A percentile compares a stretch with the other conserved stretches of the same genome.
Conservation (phyloP, 768 basidiomycete genomes). For the Leccinum subgranulosum region DNA sequence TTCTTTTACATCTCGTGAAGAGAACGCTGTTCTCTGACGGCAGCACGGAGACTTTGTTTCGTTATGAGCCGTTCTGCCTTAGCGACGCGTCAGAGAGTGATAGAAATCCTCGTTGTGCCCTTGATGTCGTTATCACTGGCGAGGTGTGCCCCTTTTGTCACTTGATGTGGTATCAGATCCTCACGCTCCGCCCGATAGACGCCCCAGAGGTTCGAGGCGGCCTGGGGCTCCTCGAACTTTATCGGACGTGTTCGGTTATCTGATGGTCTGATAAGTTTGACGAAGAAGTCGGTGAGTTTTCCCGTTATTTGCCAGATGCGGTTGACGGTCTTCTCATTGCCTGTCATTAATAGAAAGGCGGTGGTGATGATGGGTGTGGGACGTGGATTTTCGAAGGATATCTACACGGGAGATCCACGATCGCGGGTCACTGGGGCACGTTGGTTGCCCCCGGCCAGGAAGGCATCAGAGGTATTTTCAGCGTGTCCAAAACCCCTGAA, state of each 20-base stretch:
- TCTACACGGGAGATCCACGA: conserved; percentile 42
- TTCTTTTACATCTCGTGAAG: conserved; percentile 10
- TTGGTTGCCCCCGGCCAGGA: conserved; percentile 30
- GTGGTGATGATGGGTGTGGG: conserved; percentile 38
- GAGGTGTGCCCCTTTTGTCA: conserved; percentile 27
- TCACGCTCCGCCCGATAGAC: conserved; percentile 42
- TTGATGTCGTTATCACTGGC: conserved; percentile 36
- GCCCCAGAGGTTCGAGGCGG: conserved; percentile 47
- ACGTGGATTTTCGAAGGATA: conserved; percentile 60
- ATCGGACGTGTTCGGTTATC: conserved; percentile 51
- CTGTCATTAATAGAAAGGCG: conserved; percentile 37
- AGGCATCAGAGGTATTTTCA: conserved; percentile 53
- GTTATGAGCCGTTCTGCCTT: conserved; percentile 32
- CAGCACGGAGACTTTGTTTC: conserved; percentile 20
- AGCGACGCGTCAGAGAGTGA: conserved; percentile 25
- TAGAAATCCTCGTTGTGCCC: conserved; percentile 28
- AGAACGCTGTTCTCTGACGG: conserved; percentile 29
- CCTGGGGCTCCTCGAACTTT: conserved; percentile 67
- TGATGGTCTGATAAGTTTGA: conserved; percentile 59
- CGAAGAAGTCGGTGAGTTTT: conserved; percentile 55
- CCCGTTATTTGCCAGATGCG: conserved; percentile 1
- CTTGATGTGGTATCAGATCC: conserved; percentile 14
- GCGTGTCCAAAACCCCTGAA: conserved; percentile 43
- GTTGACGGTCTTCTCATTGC: neutral
- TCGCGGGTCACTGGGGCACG: conserved; percentile 56